Base-by-base conservation (phyloP, 495 filamentous ascomycete species). In the Penicillium cinerascens region DNA sequence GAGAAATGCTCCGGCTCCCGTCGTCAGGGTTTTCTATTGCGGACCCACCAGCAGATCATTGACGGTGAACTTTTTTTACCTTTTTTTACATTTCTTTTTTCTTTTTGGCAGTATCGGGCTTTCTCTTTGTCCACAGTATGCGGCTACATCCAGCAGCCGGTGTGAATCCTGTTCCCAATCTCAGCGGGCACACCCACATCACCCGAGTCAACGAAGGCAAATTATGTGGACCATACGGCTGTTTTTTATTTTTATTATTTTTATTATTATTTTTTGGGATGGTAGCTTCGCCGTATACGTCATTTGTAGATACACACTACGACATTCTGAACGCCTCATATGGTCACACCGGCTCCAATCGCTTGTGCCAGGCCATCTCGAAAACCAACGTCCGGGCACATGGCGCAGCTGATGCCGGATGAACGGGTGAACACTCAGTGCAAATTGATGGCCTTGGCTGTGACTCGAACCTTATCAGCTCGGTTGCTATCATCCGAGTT, bases 111-210 rank as follows among this genome's bases (percentile, higher is more conserved):
- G 11, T 1, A 50, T 47, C 45, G 45, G 40, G 51, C 26, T 48
- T 46, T 50, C 44, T 62, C 55, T 50, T 59, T 27, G 48, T 26
- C 33, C 37, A 47, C 41, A 11, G 26, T 2, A 6, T 6, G 7
- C 45, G 36, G 42, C 54, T 52, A 18, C 35, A 48, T 54, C 42
- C 45, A 63, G 60, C 33, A 43, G 3, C 50, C 61, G 61, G 61
- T 61, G 51, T 51, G 51, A 37, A 43, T 42, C 44, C 39, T 36
- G 42, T 36, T 51, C 37, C 49, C 25, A 33, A 44, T 23, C n/a
- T 21, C 15, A 46, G 46, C 42, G 41, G 36, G 27, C 53, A 27
- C 35, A 21, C 44, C 53, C 53, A 39, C 55, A 55, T 56, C 54
- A 64, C 49, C 46, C 20, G 13, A 47, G 47, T 29, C 47, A 29